phyloP scores from a whole-genome alignment of 1,139 yeast genomes.

The Trichomonascaceae sp. region DNA sequence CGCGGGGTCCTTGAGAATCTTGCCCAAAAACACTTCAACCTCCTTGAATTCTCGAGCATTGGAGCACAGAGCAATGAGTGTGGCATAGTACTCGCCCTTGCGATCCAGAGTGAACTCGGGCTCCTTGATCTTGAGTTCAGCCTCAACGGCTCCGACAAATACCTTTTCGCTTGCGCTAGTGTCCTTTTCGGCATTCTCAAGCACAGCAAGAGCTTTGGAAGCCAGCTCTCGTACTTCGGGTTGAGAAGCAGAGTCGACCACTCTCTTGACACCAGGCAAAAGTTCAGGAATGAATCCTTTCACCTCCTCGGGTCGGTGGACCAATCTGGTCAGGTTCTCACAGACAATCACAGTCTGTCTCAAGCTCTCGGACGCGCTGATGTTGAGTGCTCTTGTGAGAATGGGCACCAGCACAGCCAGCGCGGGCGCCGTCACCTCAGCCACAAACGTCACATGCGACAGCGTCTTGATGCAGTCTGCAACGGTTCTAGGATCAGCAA shows the following conservation, averaged over 20 bases:
- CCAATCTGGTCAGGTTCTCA: conserved; percentile 90
- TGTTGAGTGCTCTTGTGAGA: conserved; percentile 76
- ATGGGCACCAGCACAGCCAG: conserved; percentile 84
- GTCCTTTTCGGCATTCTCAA: conserved; percentile 62
- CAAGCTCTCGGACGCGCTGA: conserved; percentile 83
- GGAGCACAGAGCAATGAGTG: conserved; percentile 55
- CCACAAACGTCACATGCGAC: conserved; percentile 91
- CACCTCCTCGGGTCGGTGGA: conserved; percentile 85
- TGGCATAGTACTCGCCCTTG: conserved; percentile 38
- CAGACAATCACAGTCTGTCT: conserved; percentile 95
- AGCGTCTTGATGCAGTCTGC: conserved; percentile 81
- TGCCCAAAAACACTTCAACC: conserved; percentile 37
- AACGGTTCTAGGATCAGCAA: conserved; percentile 80
- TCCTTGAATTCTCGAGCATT: conserved; percentile 88
- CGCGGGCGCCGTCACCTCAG: conserved; percentile 96
- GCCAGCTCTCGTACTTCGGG: conserved; percentile 97
- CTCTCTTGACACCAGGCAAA: conserved; percentile 82
- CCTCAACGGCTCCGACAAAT: conserved; percentile 39
- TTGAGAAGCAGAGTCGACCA: conserved; percentile 76
- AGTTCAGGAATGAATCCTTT: conserved; percentile 76
- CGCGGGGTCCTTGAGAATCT: conserved; percentile 14
- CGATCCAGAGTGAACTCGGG: conserved; percentile 21
- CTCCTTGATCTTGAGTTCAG: conserved; percentile 18
- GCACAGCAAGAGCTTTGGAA: conserved; percentile 65
- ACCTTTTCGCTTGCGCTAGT: conserved; percentile 70